These are phyloP conservation scores for Chlorella variabilis DNA, from an alignment of 163 green algal species.

Conservation along the genomic window DNA sequence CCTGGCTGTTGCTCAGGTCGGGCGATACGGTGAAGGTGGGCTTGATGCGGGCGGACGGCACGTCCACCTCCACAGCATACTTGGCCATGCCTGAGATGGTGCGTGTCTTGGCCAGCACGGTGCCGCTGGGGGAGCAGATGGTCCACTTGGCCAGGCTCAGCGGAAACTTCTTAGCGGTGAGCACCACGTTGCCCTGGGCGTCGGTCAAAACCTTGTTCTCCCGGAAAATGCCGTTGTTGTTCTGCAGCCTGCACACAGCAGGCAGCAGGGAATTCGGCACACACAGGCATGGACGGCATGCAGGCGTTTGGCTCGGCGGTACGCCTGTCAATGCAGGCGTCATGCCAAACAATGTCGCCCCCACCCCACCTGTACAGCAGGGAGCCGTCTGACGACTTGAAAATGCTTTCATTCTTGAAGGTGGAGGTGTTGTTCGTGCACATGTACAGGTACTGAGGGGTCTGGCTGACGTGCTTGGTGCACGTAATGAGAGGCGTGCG, in stretches of 20 bases:
- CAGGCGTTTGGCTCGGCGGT: too few relatives aligned
- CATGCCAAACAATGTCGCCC: too few relatives aligned
- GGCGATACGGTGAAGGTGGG: conserved; percentile 4
- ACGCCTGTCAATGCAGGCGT: not conserved
- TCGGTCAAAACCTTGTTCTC: conserved; percentile 11
- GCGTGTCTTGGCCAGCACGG: conserved; percentile 5
- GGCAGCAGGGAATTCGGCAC: too few relatives aligned
- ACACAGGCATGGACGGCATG: not conserved
- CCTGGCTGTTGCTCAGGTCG: not conserved
- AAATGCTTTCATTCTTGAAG: not conserved
- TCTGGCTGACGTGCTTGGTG: not conserved
- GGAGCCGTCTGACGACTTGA: not conserved
- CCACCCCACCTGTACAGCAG: conserved; percentile 13
- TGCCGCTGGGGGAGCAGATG: not conserved
- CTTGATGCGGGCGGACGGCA: not conserved
- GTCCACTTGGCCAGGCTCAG: conserved; percentile 27
- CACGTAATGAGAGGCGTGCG: not conserved
- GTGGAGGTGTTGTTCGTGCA: not conserved
- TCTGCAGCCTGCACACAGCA: not conserved
- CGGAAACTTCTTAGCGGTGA: conserved; percentile 4
- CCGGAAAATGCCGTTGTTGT: conserved; percentile 3
- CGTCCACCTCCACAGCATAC: conserved; percentile 6
- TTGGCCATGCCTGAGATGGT: not conserved
- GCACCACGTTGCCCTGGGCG: not conserved
- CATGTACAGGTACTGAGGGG: conserved; percentile 9